Evolutionary conservation across 2,329 filamentous ascomycete species (phyloP), one percentile per base, ranked within the genome.

Genomic region (Ophiostoma tasmaniense): DNA sequence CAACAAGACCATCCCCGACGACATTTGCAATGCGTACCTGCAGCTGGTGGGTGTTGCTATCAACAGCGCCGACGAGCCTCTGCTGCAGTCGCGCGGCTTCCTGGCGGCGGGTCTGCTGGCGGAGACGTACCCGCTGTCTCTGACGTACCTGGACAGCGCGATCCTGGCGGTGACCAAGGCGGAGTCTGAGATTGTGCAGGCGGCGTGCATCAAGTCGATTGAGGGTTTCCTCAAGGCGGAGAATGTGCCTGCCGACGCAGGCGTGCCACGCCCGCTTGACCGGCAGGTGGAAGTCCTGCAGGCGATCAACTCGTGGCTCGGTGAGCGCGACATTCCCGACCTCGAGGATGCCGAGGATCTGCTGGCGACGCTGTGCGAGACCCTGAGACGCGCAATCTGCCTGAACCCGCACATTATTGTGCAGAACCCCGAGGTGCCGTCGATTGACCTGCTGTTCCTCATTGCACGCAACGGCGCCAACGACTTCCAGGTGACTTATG

Each of bases 261-360:
- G 35, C 55, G 28, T 52, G 39, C 28, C 42, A 2, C 28, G 6
- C 6, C 20, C 68, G 39, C n/a, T 65, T 28, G 64, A 65, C 64
- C 45, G 81, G 64, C 93, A 97, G 76, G 74, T 82, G 0, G 80
- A 82, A 25, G 83, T 90, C 70, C 82, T 88, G 66, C 82, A 79
- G n/a, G 84, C 88, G 13, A 85, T 91, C 71, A 85, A 87, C 67
- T 82, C 89, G 45, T 99, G 93, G 78, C 85, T 98, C 73, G 85
- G 89, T 62, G 82, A 85, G 20, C 93, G 94, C 76, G 93, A 97
- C 75, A 83, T 95, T 66, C 87, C 86, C 67, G 93, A 97, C 22
- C 85, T 96, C 65, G 88, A 90, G 68, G 93, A 97, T 72, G 91
- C 91, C 13, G 94, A 98, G 73, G 95, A 99, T 77, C 85, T 98